Percentiles rank a stretch among this genome's conserved stretches.
Evolutionary conservation across 306 rosid species (phyloP).

Genomic region (Hippophae gyantsensis): DNA sequence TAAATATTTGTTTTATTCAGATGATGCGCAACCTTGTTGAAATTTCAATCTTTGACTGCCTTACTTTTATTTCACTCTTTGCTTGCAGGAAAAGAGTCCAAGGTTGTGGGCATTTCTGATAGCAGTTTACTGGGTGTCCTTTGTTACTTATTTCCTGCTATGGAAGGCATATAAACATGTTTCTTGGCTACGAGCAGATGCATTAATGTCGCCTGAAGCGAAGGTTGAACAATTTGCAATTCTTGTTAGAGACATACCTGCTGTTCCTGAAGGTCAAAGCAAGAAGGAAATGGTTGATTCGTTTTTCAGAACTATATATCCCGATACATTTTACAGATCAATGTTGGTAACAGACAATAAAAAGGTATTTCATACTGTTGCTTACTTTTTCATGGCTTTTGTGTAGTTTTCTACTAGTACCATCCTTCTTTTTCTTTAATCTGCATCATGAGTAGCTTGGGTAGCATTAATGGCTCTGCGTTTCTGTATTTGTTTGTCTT

Average conservation of each 20-base stretch:
- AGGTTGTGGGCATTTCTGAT: slow-evolving; percentile 79
- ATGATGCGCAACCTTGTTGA: background rate
- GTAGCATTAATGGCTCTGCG: background rate
- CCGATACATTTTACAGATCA: slow-evolving; percentile 71
- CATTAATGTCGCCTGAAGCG: slow-evolving; percentile 51
- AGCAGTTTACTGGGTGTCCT: slow-evolving; percentile 69
- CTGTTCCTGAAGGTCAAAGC: slow-evolving; percentile 42
- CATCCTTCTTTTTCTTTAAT: too few relatives aligned
- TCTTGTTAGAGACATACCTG: slow-evolving; percentile 86
- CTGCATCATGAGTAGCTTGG: background rate
- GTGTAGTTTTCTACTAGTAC: background rate
- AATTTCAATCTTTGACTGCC: slow-evolving; percentile 9
- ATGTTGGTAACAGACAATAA: slow-evolving; percentile 71
- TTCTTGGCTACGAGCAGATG: slow-evolving; percentile 46
- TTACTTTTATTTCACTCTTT: slow-evolving; percentile 5
- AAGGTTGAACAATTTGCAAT: slow-evolving; percentile 69
- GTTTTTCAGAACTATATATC: slow-evolving; percentile 52
- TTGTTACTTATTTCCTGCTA: slow-evolving; percentile 53
- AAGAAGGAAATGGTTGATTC: slow-evolving; percentile 75
- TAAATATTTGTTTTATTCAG: background rate
- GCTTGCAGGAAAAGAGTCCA: slow-evolving; percentile 36
- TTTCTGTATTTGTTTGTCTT: slow-evolving; percentile 3
- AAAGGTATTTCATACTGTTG: slow-evolving; percentile 28
- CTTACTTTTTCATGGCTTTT: background rate
- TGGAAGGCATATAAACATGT: slow-evolving; percentile 84